Conservation (phyloP, 2,329 filamentous ascomycete species). For the Hypoxylon sp. region DNA sequence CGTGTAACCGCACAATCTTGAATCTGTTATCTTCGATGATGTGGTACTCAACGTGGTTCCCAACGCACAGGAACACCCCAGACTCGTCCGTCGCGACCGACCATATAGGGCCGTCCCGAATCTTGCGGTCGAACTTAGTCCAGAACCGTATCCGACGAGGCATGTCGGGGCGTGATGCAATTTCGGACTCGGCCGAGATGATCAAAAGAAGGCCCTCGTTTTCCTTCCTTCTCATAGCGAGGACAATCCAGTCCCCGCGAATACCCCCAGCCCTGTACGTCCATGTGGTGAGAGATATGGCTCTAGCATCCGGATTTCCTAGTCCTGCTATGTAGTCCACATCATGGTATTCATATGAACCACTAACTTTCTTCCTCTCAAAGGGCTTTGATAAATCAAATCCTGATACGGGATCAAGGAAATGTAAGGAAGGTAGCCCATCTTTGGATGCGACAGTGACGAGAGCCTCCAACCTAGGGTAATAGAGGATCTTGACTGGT, state of each 20-base stretch:
- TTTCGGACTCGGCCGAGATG: conserved; percentile 59
- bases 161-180: conserved; percentile 41
- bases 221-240: conserved; percentile 59
- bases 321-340: conserved; percentile 66
- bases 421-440: conserved; percentile 62
- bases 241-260: conserved; percentile 71
- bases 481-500: conserved; percentile 67
- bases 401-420: conserved; percentile 68
- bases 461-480: conserved; percentile 62
- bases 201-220: conserved; percentile 66
- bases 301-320: conserved; percentile 64
- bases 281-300: conserved; percentile 49
- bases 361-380: conserved; percentile 44
- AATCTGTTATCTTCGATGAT: conserved; percentile 68
- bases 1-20: conserved; percentile 58
- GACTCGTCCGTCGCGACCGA: conserved; percentile 66
- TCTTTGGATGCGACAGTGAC: conserved; percentile 63
- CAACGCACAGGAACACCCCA: conserved; percentile 67
- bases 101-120: conserved; percentile 61
- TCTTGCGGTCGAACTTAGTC: conserved; percentile 62
- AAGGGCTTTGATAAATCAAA: conserved; percentile 61
- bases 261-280: conserved; percentile 53
- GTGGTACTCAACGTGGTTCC: conserved; percentile 67
- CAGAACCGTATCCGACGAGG: conserved; percentile 61
- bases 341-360: conserved; percentile 46